Percentiles rank a stretch among this genome's conserved stretches.
Evolutionary conservation across 2,329 filamentous ascomycete genomes (phyloP).

Genomic region (Emydomyces testavorans): DNA sequence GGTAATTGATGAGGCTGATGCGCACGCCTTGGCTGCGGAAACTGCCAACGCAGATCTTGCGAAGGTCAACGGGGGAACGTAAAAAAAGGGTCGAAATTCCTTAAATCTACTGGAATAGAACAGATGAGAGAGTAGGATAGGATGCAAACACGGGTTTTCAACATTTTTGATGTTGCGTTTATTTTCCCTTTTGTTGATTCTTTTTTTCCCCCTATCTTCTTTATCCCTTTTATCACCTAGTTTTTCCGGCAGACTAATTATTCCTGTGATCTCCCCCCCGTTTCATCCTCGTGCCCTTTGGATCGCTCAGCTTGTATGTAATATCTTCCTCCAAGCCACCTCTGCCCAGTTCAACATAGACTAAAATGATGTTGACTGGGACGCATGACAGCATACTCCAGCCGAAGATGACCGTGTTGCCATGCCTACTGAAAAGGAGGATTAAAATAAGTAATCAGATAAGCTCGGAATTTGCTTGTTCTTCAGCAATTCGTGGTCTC

Average conservation of each 20-base stretch:
- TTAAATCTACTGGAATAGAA: conserved; percentile 7
- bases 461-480: no score
- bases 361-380: neutral
- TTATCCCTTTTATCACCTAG: neutral
- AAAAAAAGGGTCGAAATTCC: conserved; percentile 2
- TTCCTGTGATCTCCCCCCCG: neutral
- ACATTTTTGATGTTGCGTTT: neutral
- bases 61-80: conserved; percentile 14
- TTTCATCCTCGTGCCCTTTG: no score
- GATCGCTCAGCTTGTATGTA: neutral
- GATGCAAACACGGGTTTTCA: neutral
- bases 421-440: no score
- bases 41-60: conserved; percentile 27
- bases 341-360: neutral
- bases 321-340: neutral
- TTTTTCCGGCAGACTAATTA: no score
- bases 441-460: no score
- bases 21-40: conserved; percentile 36
- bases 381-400: neutral
- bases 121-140: conserved; percentile 4
- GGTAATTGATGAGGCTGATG: conserved; percentile 61
- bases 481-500: no score
- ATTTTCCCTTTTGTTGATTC: neutral
- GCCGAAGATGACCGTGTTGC: no score
- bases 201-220: neutral